These are phyloP conservation scores for Yamadazyma songkhlaensis DNA, from an alignment of 1,139 yeast species.

Conservation along the genomic window DNA sequence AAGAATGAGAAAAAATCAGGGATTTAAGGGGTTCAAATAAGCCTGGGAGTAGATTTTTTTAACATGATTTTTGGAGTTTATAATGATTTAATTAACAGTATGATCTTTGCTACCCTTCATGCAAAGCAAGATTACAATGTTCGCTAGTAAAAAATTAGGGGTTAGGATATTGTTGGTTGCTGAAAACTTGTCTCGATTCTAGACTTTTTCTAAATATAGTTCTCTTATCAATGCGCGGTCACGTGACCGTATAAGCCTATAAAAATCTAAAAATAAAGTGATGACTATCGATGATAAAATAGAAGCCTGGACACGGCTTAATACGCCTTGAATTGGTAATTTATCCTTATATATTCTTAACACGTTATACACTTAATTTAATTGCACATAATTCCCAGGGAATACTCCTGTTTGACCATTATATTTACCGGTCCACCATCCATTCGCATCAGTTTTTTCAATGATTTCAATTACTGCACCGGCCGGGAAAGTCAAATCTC, in stretches of 20 bases:
- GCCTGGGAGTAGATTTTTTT: too few species aligned
- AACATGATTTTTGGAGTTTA: too few species aligned
- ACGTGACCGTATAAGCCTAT: not conserved
- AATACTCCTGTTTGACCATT: constrained; percentile 89
- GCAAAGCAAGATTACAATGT: too few species aligned
- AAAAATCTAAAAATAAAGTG: not conserved
- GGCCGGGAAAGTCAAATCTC: constrained; percentile 83
- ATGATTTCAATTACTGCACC: constrained; percentile 84
- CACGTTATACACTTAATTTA: constrained; percentile 32
- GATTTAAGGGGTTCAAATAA: too few species aligned
- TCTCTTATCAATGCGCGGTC: not conserved
- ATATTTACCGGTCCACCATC: constrained; percentile 97
- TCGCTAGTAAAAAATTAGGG: too few species aligned
- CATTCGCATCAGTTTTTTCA: constrained; percentile 80
- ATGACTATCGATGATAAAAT: not conserved
- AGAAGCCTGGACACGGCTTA: too few species aligned
- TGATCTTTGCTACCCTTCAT: too few species aligned
- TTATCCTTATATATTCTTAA: not conserved
- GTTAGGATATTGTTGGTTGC: too few species aligned
- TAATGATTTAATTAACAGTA: too few species aligned
- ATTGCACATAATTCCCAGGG: constrained; percentile 93
- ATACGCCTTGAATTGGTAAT: too few species aligned
- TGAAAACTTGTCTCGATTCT: not conserved
- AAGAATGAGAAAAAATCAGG: too few species aligned
- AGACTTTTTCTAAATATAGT: not conserved